Base-by-base conservation (phyloP, 345 rosid species). In the Angophora floribunda region DNA sequence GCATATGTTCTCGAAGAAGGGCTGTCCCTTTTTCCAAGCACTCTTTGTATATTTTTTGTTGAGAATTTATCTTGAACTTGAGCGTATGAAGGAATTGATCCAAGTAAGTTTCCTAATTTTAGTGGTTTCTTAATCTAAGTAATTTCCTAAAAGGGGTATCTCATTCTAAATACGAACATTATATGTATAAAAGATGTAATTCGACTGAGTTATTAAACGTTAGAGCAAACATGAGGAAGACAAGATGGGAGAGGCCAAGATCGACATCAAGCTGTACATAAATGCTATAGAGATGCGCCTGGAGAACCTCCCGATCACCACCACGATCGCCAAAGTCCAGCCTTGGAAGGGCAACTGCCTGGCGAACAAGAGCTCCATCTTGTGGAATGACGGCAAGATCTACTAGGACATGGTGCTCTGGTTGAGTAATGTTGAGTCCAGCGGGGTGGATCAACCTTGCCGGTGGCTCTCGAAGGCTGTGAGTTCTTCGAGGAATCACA, bases 231-330 rank as follows among this genome's bases (percentile, higher is more conserved):
- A 49, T 7, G 50, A 49, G 50, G 50, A 49, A 36, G 99, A 98
- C 89, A 91, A 91, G 87, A 95, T 97, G 98, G 99, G 99, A 49
- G 96, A 96, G 26, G 98, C 97, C 5, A 90, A 90, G 85, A 93
- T 98, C 26, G 97, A 94, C 49, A 89, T 98, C 47, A 90, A 90
- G 87, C 90, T 96, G 10, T 98, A 91, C n/a, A 17, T 95, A 44
- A 96, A 93, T 89, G 91, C 95, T 84, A 87, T 92, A 13, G 91
- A 86, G 89, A 87, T 94, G 93, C 90, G 90, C 30, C 87, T 94
- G 88, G 26, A 86, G 65, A 89, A 90, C 41, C 91, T 98, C 16
- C 95, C 97, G 22, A 91, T 86, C 32, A 97, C 95, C 17, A 91
- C 94, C 50, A 92, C 93, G 75, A 85, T 96, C 87, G 92, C 92